A percentile compares a stretch with the other conserved stretches of the same genome.
These are phyloP conservation scores for Thielaviopsis musarum DNA, from an alignment of 2,329 filamentous ascomycete species.

Conservation along the genomic window DNA sequence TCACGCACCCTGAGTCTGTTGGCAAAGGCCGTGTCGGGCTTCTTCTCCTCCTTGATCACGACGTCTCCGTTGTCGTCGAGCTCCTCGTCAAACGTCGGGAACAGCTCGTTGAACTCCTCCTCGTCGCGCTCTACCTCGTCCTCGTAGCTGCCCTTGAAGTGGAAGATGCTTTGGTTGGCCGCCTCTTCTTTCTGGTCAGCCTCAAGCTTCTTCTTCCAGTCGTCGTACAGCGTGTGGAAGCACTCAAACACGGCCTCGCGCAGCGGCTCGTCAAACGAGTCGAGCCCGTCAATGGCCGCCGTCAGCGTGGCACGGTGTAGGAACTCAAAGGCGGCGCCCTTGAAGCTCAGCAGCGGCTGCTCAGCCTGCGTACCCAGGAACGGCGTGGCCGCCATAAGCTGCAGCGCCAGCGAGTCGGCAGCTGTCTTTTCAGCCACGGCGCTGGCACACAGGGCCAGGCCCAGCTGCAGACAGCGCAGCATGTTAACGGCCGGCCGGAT, in stretches of 20 bases:
- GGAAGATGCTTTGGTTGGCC: slow-evolving; percentile 61
- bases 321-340: slow-evolving; percentile 28
- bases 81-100: slow-evolving; percentile 56
- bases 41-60: slow-evolving; percentile 1
- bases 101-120: slow-evolving; percentile 62
- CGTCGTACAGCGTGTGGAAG: slow-evolving; percentile 56
- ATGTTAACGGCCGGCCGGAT: slow-evolving; percentile 63
- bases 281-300: slow-evolving; percentile 28
- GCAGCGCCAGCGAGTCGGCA: slow-evolving; percentile 11
- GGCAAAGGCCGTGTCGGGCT: slow-evolving; percentile 13
- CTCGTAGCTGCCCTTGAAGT: slow-evolving; percentile 61
- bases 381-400: slow-evolving; percentile 31
- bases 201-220: slow-evolving; percentile 66
- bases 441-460: slow-evolving; percentile 45
- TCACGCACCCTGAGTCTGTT: slow-evolving; percentile 29
- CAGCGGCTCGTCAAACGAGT: slow-evolving; percentile 20
- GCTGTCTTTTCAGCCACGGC: slow-evolving; percentile 14
- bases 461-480: slow-evolving; percentile 61
- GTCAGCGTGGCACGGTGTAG: slow-evolving; percentile 29
- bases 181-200: slow-evolving; percentile 61
- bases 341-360: slow-evolving; percentile 13
- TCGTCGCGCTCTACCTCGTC: slow-evolving; percentile 60
- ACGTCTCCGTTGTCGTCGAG: slow-evolving; percentile 12
- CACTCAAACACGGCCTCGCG: slow-evolving; percentile 38
- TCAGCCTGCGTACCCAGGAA: slow-evolving; percentile 32